Base-by-base conservation (phyloP, 2,329 filamentous ascomycete genomes). In the Calonectria pteridis region DNA sequence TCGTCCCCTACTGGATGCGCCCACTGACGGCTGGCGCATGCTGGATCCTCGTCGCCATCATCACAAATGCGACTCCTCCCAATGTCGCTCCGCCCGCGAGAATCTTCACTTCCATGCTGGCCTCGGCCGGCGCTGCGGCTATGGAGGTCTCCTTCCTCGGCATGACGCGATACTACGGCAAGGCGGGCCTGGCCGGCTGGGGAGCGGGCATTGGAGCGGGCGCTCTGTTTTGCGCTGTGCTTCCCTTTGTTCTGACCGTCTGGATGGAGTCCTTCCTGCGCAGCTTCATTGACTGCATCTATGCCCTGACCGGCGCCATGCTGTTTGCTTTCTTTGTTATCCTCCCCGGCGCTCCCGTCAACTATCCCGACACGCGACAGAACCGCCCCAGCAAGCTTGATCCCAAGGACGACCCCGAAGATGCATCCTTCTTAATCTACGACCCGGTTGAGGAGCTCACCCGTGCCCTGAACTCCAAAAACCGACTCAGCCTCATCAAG, bases 341-440 rank as follows among this genome's bases (percentile, higher is more conserved):
- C 10, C 72, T 84, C 3, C 83, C 82, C 0, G 76, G 75, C 2
- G 76, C 76, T 2, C 76, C 77, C 0, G 68, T 80, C 20, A 81
- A 80, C 62, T 78, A 77, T 67, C 77, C 75, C 18, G 69, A 75
- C 13, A 51, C 65, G 20, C 69, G 59, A 53, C 75, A 73, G 0
- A 68, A 46, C 7, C 28, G 67, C 33, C 31, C 16, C 7, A 35
- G 43, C 18, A 78, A 79, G 23, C 67, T 67, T 3, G 75, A 80
- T 14, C 29, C 77, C 0, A 75, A 78, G 40, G 75, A 80, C 23
- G 68, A 74, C 16, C 68, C 53, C 7, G 74, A 76, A 33, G 69
- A 43, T 7, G 64, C 65, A 23, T 85, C 85, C 49, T 81, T 89
- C 16, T 83, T 89, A 0, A 80, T 85, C 0, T 85, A 86, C 0